These are phyloP conservation scores for Nannochloropsis oceanica DNA, from an alignment of 108 stramenopile genomes.

Conservation along the genomic window DNA sequence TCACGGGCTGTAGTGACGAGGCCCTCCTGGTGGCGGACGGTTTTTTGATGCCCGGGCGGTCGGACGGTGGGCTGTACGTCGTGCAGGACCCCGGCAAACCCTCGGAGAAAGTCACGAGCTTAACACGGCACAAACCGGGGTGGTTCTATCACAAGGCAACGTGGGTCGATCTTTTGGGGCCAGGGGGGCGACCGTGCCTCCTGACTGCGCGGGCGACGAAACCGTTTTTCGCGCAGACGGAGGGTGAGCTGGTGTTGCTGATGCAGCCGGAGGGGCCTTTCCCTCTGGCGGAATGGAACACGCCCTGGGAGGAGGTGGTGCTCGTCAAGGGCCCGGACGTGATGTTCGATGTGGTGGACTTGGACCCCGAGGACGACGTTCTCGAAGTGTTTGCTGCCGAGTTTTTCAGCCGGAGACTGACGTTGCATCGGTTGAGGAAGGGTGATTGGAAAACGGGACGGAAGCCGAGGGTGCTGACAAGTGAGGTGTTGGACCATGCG, in stretches of 20 bases:
- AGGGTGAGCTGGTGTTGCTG: constrained; percentile 34
- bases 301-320: constrained; percentile 40
- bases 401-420: constrained; percentile 62
- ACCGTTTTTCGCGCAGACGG: constrained; percentile 24
- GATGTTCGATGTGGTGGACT: constrained; percentile 79
- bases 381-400: constrained; percentile 75
- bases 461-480: neutral
- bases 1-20: constrained; percentile 29
- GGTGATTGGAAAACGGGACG: constrained; percentile 41
- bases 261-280: constrained; percentile 14
- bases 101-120: constrained; percentile 9
- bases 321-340: constrained; percentile 82
- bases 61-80: constrained; percentile 74
- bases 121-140: constrained; percentile 40
- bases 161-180: constrained; percentile 70
- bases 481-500: constrained; percentile 51
- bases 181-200: constrained; percentile 63
- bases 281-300: constrained; percentile 7
- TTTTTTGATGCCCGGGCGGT: constrained; percentile 80
- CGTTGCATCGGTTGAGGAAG: constrained; percentile 57
- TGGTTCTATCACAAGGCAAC: constrained; percentile 86
- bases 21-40: constrained; percentile 75
- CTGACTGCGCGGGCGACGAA: constrained; percentile 69
- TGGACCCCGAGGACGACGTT: constrained; percentile 63
- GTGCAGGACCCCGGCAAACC: constrained; percentile 38